These are phyloP conservation scores for Phaeotremella fagi DNA, from an alignment of 768 basidiomycete genomes.

Conservation along the genomic window DNA sequence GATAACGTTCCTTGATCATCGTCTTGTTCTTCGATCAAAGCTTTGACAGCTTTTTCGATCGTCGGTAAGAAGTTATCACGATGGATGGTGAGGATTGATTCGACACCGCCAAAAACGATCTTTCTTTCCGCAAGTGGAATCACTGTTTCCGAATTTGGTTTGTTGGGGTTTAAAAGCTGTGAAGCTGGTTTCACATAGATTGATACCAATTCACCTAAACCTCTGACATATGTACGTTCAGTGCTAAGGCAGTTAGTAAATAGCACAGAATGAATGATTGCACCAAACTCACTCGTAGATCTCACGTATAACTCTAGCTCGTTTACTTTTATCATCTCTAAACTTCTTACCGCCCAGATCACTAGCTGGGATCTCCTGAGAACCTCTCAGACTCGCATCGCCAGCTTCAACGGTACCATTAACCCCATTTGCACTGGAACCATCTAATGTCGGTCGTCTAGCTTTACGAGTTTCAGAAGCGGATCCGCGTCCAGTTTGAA, in stretches of 20 bases:
- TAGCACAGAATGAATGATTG: no score
- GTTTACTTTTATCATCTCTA: slow-evolving; percentile 83
- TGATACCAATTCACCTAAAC: slow-evolving; percentile 86
- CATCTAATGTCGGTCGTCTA: slow-evolving; percentile 25
- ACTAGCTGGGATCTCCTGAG: slow-evolving; percentile 1
- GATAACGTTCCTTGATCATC: slow-evolving; percentile 73
- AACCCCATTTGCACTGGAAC: slow-evolving; percentile 9
- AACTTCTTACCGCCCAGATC: slow-evolving; percentile 57
- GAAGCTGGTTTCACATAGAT: slow-evolving; percentile 88
- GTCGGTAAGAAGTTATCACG: slow-evolving; percentile 87
- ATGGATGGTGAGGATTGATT: slow-evolving; percentile 87
- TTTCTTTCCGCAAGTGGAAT: slow-evolving; percentile 81
- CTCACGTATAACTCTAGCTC: slow-evolving; percentile 78
- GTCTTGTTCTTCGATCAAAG: slow-evolving; percentile 59
- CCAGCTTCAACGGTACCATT: no score
- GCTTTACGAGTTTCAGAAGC: slow-evolving; percentile 16
- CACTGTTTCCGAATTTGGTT: slow-evolving; percentile 72
- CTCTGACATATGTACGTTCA: slow-evolving; percentile 88
- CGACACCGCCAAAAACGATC: slow-evolving; percentile 85
- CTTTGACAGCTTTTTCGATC: slow-evolving; percentile 69
- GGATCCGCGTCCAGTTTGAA: slow-evolving; percentile 4
- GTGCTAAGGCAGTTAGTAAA: slow-evolving; percentile 55
- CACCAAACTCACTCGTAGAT: slow-evolving; percentile 83
- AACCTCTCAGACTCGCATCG: slow-evolving; percentile 10
- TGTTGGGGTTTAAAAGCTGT: slow-evolving; percentile 61